phyloP scores from a whole-genome alignment of 495 filamentous ascomycete genomes.

The Penicillium lagena region DNA sequence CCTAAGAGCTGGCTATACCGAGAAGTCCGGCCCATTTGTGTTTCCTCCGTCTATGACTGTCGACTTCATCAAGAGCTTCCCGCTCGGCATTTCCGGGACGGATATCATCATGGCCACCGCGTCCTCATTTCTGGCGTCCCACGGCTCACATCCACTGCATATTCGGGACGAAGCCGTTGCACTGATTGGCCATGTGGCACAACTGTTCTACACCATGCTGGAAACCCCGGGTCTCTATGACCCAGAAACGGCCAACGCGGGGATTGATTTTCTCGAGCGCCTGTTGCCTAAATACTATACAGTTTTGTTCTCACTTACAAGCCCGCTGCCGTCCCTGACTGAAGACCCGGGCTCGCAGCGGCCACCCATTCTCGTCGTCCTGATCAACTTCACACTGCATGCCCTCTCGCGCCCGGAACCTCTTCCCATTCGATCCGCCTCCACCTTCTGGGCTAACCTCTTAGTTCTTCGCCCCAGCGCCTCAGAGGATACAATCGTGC shows the following conservation, averaged over 20 bases:
- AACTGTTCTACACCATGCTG: slow-evolving; percentile 56
- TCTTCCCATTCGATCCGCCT: slow-evolving; percentile 72
- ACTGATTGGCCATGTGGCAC: slow-evolving; percentile 59
- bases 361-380: slow-evolving; percentile 47
- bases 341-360: slow-evolving; percentile 3
- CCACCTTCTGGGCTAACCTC: slow-evolving; percentile 70
- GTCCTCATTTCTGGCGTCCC: slow-evolving; percentile 58
- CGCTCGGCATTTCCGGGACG: slow-evolving; percentile 58
- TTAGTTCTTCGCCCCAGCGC: slow-evolving; percentile 33
- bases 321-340: slow-evolving; percentile 8
- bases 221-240: slow-evolving; percentile 51
- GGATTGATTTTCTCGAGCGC: slow-evolving; percentile 64
- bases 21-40: slow-evolving; percentile 70
- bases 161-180: slow-evolving; percentile 41
- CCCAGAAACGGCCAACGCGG: slow-evolving; percentile 72
- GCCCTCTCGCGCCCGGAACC: slow-evolving; percentile 67
- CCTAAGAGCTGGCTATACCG: slow-evolving; percentile 71
- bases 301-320: slow-evolving; percentile 30
- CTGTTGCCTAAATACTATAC: slow-evolving; percentile 57
- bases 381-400: slow-evolving; percentile 74
- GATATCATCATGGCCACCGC: slow-evolving; percentile 73
- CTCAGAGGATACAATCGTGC: slow-evolving; percentile 32
- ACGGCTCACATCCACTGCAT: slow-evolving; percentile 52
- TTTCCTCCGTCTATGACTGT: slow-evolving; percentile 64
- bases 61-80: slow-evolving; percentile 61